Percentiles rank a stretch among this genome's conserved stretches.
Evolutionary conservation across 202 grass and related monocot genomes (phyloP).

Genomic region (Carex arenaria): DNA sequence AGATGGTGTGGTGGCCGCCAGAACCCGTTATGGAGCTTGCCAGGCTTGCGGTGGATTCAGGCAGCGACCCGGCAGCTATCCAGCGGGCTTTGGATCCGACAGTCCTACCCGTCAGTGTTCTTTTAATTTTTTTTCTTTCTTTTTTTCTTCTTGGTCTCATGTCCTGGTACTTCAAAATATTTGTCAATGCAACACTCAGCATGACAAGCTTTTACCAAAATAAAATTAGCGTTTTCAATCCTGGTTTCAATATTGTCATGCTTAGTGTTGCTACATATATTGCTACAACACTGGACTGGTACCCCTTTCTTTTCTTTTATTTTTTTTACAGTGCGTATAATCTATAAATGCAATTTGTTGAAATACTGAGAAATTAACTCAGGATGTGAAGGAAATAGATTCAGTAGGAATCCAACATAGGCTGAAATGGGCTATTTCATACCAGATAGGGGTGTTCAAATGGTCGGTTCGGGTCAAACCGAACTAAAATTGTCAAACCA

Average conservation of each 20-base stretch:
- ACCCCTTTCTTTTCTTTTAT: no score
- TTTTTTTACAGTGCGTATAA: no score
- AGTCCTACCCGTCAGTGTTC: slow-evolving; percentile 50
- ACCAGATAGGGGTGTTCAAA: not conserved
- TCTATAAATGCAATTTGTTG: no score
- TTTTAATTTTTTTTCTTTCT: not conserved
- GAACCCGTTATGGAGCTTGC: slow-evolving; percentile 70
- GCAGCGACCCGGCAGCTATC: slow-evolving; percentile 62
- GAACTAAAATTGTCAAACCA: no score
- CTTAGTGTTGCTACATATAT: no score
- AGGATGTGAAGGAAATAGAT: not conserved
- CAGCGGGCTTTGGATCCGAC: slow-evolving; percentile 63
- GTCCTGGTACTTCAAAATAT: not conserved
- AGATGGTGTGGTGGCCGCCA: slow-evolving; percentile 88
- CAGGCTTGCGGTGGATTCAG: slow-evolving; percentile 64
- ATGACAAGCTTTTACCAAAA: no score
- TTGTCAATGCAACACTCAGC: not conserved
- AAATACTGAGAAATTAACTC: not conserved
- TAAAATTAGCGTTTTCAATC: no score
- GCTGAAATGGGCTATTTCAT: not conserved
- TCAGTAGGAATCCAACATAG: not conserved
- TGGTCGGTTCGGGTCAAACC: no score
- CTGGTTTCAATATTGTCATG: no score
- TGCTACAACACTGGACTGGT: no score
- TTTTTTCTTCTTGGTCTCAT: not conserved